phyloP scores from a whole-genome alignment of 768 basidiomycete genomes.

The Phylloporus arenicola region DNA sequence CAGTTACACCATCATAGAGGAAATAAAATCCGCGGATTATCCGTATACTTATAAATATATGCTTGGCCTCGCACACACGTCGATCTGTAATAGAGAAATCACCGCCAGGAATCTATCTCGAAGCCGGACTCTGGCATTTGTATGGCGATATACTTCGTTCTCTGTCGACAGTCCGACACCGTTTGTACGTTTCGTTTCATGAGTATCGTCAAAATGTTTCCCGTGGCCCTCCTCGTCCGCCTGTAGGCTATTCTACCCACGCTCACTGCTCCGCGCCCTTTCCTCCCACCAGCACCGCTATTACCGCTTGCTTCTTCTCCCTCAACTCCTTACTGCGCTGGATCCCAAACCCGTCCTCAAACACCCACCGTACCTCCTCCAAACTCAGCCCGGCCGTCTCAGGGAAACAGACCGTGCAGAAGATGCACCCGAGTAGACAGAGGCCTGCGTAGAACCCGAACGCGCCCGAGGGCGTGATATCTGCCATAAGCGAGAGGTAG shows the following conservation, averaged over 20 bases:
- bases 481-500: slow-evolving; percentile 72
- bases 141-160: too few relatives aligned
- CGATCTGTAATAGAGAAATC: too few relatives aligned
- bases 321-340: slow-evolving; percentile 45
- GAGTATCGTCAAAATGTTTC: too few relatives aligned
- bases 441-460: slow-evolving; percentile 75
- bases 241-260: not conserved
- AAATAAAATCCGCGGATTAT: not conserved
- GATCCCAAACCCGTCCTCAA: slow-evolving; percentile 61
- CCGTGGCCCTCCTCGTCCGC: too few relatives aligned
- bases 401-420: slow-evolving; percentile 67
- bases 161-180: too few relatives aligned
- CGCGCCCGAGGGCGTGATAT: slow-evolving; percentile 68
- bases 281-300: not conserved
- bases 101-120: not conserved
- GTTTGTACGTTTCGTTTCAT: too few relatives aligned
- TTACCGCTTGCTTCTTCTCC: slow-evolving; percentile 22
- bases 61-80: too few relatives aligned
- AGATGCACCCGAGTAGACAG: slow-evolving; percentile 64
- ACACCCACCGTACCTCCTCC: slow-evolving; percentile 62
- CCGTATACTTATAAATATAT: not conserved
- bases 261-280: not conserved
- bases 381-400: slow-evolving; percentile 73
- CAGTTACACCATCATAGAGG: not conserved
- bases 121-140: too few relatives aligned